phyloP scores from a whole-genome alignment of 352 stramenopile species.

The Vaucheria bursata region DNA sequence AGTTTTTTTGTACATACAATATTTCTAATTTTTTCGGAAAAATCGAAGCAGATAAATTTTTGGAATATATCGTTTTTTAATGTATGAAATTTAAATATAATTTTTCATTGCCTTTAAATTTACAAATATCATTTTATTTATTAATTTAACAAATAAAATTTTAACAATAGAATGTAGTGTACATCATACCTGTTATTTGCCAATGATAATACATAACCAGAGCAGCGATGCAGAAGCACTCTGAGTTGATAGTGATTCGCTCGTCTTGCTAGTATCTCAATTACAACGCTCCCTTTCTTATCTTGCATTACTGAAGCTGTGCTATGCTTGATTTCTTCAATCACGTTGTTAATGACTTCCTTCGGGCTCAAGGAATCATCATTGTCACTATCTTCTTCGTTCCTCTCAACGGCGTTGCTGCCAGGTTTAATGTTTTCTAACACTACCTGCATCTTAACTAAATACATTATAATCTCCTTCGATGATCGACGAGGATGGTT shows the following conservation, averaged over 20 bases:
- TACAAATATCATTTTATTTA: too few relatives aligned
- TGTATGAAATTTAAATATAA: too few relatives aligned
- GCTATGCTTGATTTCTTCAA: constrained; percentile 44
- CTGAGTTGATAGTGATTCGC: constrained; percentile 25
- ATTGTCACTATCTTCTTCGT: constrained; percentile 23
- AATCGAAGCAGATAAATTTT: too few relatives aligned
- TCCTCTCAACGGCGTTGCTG: neutral
- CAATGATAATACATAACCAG: constrained; percentile 43
- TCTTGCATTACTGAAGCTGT: constrained; percentile 44
- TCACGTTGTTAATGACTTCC: constrained; percentile 36
- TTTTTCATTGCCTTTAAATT: too few relatives aligned
- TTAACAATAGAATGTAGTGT: too few relatives aligned
- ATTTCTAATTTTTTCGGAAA: too few relatives aligned
- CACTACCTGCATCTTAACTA: constrained; percentile 29
- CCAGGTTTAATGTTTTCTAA: constrained; percentile 25
- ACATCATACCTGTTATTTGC: constrained; percentile 33
- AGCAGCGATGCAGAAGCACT: constrained; percentile 32
- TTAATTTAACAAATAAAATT: too few relatives aligned
- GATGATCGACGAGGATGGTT: constrained; percentile 26
- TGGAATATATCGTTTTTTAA: too few relatives aligned
- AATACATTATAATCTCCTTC: constrained; percentile 37
- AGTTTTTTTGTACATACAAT: too few relatives aligned
- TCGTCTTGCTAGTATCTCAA: constrained; percentile 30
- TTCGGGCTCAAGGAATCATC: constrained; percentile 17
- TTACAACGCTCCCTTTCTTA: constrained; percentile 29